Base-by-base conservation (phyloP, 805 yeast species). In the Maudiozyma pseudohumilis region DNA sequence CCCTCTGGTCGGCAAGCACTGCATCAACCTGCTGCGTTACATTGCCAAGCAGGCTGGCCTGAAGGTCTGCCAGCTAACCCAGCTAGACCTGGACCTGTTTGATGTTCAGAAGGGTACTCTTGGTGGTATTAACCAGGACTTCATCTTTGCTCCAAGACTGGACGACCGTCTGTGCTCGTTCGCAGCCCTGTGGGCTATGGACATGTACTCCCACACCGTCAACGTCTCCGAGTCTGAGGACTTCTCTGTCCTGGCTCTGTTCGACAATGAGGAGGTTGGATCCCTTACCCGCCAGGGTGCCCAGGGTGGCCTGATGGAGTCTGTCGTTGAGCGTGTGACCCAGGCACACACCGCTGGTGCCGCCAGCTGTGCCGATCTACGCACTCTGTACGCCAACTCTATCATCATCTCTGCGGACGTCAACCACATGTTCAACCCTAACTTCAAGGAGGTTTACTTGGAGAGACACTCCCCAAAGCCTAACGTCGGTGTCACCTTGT, bases 201-300 rank as follows among this genome's bases (percentile, higher is more conserved):
- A 80, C 33, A 72, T 68, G 41, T 61, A 60, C 26, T 52, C 69
- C n/a, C 56, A 60, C 32, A 46, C 47, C 19, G 55, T 79, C 29
- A 70, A 69, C 40, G 52, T 63, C 15, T 50, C 63, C 13, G 55
- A 60, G 30, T 44, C 45, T 20, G 65, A 62, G 32, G 51, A 64
- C 1, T 77, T 77, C 50, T 67, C 74, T 23, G 59, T 77, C 39
- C 85, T 79, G 2, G 78, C 80, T 3, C 64, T 81, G 46, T 80
- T 73, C 49, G 92, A 83, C 52, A 75, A 80, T 55, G 95, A 85
- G 61, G 95, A 85, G 61, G 72, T 85, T 40, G 95, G 95, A 8
- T 79, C 89, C 6, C 70, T 75, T 25, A 69, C 86, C 5, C 74
- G 89, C 59, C 84, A 78, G 48, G 95, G 95, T 49, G 87, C 87